phyloP scores from a whole-genome alignment of 2,329 filamentous ascomycete genomes.

The Colletotrichum neosansevieriae region DNA sequence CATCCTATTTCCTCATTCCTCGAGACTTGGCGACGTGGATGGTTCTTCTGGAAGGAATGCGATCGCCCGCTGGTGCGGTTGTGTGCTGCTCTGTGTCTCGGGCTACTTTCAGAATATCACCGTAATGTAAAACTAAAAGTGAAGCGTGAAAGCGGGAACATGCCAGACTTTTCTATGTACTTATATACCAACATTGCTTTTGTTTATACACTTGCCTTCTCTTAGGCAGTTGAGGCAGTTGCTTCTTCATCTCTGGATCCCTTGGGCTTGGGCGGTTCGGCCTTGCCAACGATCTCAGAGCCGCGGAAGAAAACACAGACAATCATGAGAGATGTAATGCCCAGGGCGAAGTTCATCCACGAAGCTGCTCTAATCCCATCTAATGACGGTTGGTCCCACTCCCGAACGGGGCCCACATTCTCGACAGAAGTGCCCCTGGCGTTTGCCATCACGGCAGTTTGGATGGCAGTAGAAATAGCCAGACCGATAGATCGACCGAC shows the following conservation, averaged over 20 bases:
- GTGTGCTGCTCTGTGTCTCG: too few relatives aligned
- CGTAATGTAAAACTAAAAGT: too few relatives aligned
- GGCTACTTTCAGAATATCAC: too few relatives aligned
- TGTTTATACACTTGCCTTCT: conserved; percentile 3
- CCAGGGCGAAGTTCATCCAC: conserved; percentile 66
- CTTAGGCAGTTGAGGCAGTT: conserved; percentile 37
- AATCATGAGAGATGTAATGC: conserved; percentile 55
- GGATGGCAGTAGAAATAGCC: conserved; percentile 73
- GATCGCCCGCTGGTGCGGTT: too few relatives aligned
- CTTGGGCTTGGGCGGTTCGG: conserved; percentile 29
- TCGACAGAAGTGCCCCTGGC: conserved; percentile 58
- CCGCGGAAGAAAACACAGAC: conserved; percentile 63
- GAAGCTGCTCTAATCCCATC: conserved; percentile 61
- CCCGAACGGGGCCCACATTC: conserved; percentile 54
- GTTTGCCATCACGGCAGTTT: conserved; percentile 70
- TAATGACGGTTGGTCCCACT: conserved; percentile 61
- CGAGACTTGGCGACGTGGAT: too few relatives aligned
- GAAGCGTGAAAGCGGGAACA: too few relatives aligned
- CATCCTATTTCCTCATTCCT: too few relatives aligned
- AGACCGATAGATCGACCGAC: conserved; percentile 75
- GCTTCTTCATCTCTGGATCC: conserved; percentile 39
- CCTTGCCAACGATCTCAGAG: conserved; percentile 64
- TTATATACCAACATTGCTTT: background rate
- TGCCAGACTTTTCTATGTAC: too few relatives aligned
- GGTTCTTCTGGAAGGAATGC: too few relatives aligned